Evolutionary conservation across 495 filamentous ascomycete species (phyloP).

Genomic region (Trypethelium eluteriae): DNA sequence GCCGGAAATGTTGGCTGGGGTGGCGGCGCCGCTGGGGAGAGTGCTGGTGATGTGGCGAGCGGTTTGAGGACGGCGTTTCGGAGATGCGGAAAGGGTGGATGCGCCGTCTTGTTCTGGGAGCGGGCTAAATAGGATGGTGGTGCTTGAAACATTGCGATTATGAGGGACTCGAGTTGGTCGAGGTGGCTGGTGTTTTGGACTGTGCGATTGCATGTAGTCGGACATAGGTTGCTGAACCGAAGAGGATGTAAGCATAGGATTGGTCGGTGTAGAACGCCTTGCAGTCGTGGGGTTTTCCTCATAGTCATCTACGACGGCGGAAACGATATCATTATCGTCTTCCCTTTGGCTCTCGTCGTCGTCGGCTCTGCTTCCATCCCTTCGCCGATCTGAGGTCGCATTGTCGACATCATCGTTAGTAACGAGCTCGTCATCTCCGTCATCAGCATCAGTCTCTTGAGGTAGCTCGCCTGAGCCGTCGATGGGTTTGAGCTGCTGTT

Average conservation of each 20-base stretch:
- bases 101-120: conserved; percentile 27
- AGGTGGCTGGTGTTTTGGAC: background rate
- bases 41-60: conserved; percentile 45
- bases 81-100: conserved; percentile 31
- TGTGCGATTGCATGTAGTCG: background rate
- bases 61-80: conserved; percentile 33
- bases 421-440: conserved; percentile 79
- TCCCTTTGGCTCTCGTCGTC: conserved; percentile 40
- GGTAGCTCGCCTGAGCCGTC: conserved; percentile 39
- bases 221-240: background rate
- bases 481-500: conserved; percentile 16
- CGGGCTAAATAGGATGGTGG: conserved; percentile 69
- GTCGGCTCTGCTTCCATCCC: conserved; percentile 24
- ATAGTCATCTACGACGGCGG: conserved; percentile 34
- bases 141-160: conserved; percentile 62
- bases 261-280: conserved; percentile 18
- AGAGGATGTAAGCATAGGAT: background rate
- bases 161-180: conserved; percentile 31
- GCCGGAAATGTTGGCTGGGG: conserved; percentile 20
- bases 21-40: conserved; percentile 30
- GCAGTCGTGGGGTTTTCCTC: conserved; percentile 25
- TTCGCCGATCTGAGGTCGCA: background rate
- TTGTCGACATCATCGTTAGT: conserved; percentile 48
- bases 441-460: conserved; percentile 64
- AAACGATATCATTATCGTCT: background rate